Base-by-base conservation (phyloP, 768 basidiomycete species). In the Phaeolepiota aurea region DNA sequence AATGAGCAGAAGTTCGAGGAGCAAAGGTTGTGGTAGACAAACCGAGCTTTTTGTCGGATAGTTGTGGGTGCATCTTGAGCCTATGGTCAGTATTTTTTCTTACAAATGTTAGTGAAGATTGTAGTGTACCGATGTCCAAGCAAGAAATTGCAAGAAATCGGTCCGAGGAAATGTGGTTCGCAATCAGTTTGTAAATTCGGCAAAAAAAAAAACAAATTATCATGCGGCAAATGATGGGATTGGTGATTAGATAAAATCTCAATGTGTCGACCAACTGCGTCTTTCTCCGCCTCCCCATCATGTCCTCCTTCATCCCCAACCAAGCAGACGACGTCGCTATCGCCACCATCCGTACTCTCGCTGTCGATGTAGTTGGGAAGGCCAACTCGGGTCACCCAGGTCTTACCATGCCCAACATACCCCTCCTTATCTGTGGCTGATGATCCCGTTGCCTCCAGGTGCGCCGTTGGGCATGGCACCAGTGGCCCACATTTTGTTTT, bases 401-500 rank as follows among this genome's bases (percentile, higher is more conserved):
- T 82, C 37, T 22, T 22, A 35, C 23, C 10, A 41, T 30, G n/a
- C n/a, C n/a, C n/a, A n/a, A n/a, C n/a, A n/a, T 33, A 20, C 35
- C 40, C 41, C n/a, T n/a, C n/a, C n/a, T n/a, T n/a, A n/a, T n/a
- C n/a, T n/a, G n/a, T n/a, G n/a, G n/a, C n/a, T n/a, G n/a, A n/a
- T n/a, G n/a, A n/a, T n/a, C n/a, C n/a, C n/a, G n/a, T n/a, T n/a
- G n/a, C n/a, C n/a, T 53, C 32, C 50, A 86, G 88, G 88, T 62
- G 92, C 92, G 31, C 91, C 91, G 19, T 84, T 94, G 89, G 91
- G 89, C 50, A 77, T 92, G 85, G 88, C 88, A 2, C 87, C 88
- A 20, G 82, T 68, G 33, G 76, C 87, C 42, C 87, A 89, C 49
- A 67, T 90, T 41, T 74, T 91, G 11, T 89, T 86, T 63, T 76